Evolutionary conservation across 1,139 yeast species (phyloP).

Genomic region (Yamadazyma sp.): DNA sequence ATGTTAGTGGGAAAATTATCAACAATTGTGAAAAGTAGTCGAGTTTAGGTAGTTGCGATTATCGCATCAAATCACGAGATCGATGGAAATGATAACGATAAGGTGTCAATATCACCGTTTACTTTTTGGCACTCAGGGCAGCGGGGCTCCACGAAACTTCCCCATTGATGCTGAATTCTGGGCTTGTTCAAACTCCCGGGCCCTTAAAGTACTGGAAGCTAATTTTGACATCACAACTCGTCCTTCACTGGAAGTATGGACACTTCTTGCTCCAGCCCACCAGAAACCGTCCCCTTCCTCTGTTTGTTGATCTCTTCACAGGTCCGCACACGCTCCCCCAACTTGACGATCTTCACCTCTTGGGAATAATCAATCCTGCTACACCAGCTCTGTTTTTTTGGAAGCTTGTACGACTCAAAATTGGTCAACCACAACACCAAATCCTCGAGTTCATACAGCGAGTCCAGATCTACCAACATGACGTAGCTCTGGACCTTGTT

Average conservation of each 20-base stretch:
- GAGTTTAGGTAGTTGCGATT: background rate
- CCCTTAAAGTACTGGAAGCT: no score
- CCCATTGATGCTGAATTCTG: no score
- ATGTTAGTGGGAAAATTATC: background rate
- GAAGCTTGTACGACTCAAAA: constrained; percentile 8
- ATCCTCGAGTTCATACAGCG: constrained; percentile 5
- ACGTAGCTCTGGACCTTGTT: constrained; percentile 7
- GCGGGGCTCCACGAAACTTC: no score
- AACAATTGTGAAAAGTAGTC: background rate
- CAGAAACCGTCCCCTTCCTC: background rate
- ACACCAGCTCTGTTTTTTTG: constrained; percentile 12
- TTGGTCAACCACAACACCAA: constrained; percentile 14
- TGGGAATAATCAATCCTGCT: constrained; percentile 8
- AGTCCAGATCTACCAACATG: constrained; percentile 10
- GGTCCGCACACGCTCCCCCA: constrained; percentile 9
- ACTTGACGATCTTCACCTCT: constrained; percentile 9
- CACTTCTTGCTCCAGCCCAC: background rate
- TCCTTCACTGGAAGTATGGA: background rate
- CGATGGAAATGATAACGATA: background rate
- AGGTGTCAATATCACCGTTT: no score
- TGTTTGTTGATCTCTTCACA: background rate
- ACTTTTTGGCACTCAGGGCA: no score
- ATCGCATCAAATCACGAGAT: constrained; percentile 10
- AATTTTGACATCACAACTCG: constrained; percentile 1
- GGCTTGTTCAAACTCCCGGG: no score